phyloP scores from a whole-genome alignment of 2,329 filamentous ascomycete genomes.

The Fusarium proliferatum region DNA sequence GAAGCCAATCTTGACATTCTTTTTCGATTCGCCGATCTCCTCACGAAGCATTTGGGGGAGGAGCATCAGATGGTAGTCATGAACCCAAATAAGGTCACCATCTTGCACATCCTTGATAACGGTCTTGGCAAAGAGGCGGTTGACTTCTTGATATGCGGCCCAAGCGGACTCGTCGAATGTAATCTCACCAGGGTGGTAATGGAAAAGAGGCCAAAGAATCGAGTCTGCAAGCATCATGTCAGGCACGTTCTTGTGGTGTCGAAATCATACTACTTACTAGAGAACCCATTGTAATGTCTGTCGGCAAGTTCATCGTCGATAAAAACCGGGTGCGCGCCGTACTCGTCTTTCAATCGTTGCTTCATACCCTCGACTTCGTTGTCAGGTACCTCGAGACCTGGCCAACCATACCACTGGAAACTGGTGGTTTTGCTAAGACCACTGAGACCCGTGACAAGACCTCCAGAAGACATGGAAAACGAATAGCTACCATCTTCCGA shows the following conservation, averaged over 20 bases:
- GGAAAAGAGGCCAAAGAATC: conserved; percentile 98
- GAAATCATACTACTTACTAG: conserved; percentile 70
- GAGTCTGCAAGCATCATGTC: conserved; percentile 70
- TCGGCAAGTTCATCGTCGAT: conserved; percentile 94
- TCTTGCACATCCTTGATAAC: conserved; percentile 90
- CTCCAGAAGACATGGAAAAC: conserved; percentile 97
- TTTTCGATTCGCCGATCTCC: conserved; percentile 81
- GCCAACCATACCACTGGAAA: conserved; percentile 99
- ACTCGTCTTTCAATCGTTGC: conserved; percentile 84
- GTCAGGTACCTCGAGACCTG: conserved; percentile 90
- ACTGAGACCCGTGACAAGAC: conserved; percentile 91
- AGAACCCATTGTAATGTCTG: conserved; percentile 97
- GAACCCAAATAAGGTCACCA: conserved; percentile 96
- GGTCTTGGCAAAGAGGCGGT: conserved; percentile 88
- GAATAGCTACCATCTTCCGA: conserved; percentile 90
- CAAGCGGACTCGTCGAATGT: conserved; percentile 96
- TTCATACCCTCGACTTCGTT: conserved; percentile 80
- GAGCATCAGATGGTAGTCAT: conserved; percentile 98
- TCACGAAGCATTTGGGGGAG: conserved; percentile 95
- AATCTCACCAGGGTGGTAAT: conserved; percentile 98
- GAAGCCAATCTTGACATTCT: conserved; percentile 97
- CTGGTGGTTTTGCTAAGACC: conserved; percentile 91
- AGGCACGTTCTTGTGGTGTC: not conserved
- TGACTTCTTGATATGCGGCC: conserved; percentile 93
- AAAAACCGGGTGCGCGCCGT: conserved; percentile 91